A percentile compares a stretch with the other conserved stretches of the same genome.
These are phyloP conservation scores for Monosporozyma solicola DNA, from an alignment of 805 yeast genomes.

Conservation along the genomic window DNA sequence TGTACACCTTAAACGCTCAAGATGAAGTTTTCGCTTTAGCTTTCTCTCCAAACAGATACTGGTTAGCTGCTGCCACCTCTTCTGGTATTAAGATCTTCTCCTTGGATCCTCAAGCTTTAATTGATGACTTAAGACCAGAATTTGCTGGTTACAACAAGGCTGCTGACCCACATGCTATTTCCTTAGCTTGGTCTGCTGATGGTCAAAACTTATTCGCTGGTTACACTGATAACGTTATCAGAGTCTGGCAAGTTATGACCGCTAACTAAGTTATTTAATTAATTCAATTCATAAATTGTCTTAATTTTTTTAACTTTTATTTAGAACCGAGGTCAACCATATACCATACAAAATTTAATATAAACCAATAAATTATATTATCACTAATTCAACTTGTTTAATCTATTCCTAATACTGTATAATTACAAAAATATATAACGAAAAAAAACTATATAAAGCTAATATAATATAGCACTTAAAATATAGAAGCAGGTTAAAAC, in stretches of 20 bases:
- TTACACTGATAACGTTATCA: constrained; percentile 98
- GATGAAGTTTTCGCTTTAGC: constrained; percentile 97
- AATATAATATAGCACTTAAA: neutral
- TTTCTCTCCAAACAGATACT: constrained; percentile 99
- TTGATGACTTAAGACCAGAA: constrained; percentile 98
- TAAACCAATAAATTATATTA: neutral
- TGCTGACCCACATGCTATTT: constrained; percentile 96
- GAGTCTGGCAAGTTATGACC: constrained; percentile 99
- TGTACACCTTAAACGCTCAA: constrained; percentile 90
- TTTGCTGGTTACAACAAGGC: constrained; percentile 80
- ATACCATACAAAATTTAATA: neutral
- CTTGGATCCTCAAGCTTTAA: constrained; percentile 87
- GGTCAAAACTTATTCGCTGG: constrained; percentile 99
- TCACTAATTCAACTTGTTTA: neutral
- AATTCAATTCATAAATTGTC: neutral
- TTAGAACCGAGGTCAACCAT: constrained; percentile 1
- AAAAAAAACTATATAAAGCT: neutral
- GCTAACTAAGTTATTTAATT: constrained; percentile 23
- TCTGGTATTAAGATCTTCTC: constrained; percentile 97
- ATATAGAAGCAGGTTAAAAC: neutral
- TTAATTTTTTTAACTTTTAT: neutral
- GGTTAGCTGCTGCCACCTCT: constrained; percentile 99
- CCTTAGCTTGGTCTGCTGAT: constrained; percentile 99
- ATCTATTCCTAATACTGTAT: constrained; percentile 1
- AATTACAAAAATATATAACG: constrained; percentile 1